Percentiles rank a stretch among this genome's conserved stretches.
Evolutionary conservation across 768 basidiomycete species (phyloP).

Genomic region (Tulasnella sp.): DNA sequence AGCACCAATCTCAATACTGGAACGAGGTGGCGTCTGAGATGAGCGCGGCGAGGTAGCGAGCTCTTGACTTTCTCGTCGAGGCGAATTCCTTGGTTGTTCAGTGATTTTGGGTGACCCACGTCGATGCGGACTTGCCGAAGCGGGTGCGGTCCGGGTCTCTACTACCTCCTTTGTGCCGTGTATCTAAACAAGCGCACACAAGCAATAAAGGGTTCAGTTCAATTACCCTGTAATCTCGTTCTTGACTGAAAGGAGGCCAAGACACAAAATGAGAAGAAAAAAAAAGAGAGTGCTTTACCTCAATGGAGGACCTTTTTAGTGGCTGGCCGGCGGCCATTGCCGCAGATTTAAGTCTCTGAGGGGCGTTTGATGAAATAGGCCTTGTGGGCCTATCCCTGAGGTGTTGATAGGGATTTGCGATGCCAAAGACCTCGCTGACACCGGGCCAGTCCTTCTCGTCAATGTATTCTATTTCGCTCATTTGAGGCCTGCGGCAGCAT

Average conservation of each 20-base stretch:
- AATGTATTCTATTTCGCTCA: slow-evolving; percentile 47
- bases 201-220: too few species aligned
- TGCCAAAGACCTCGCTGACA: slow-evolving; percentile 58
- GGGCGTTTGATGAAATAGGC: slow-evolving; percentile 1
- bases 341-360: too few species aligned
- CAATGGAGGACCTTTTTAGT: slow-evolving; percentile 10
- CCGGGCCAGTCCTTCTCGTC: slow-evolving; percentile 67
- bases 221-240: too few species aligned
- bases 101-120: slow-evolving; percentile 8
- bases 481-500: slow-evolving; percentile 65
- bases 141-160: neutral
- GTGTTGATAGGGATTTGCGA: slow-evolving; percentile 60
- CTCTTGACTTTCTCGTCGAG: neutral
- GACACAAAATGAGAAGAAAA: too few species aligned
- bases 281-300: too few species aligned
- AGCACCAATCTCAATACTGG: too few species aligned
- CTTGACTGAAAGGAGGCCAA: too few species aligned
- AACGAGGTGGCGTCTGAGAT: too few species aligned
- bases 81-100: slow-evolving; percentile 5
- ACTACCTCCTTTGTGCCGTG: slow-evolving; percentile 9
- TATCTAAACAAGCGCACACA: too few species aligned
- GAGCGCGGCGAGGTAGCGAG: neutral
- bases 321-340: too few species aligned
- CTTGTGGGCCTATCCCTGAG: slow-evolving; percentile 44
- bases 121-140: slow-evolving; percentile 8